Evolutionary conservation across 768 basidiomycete genomes (phyloP).

Genomic region (Pisolithus albus): DNA sequence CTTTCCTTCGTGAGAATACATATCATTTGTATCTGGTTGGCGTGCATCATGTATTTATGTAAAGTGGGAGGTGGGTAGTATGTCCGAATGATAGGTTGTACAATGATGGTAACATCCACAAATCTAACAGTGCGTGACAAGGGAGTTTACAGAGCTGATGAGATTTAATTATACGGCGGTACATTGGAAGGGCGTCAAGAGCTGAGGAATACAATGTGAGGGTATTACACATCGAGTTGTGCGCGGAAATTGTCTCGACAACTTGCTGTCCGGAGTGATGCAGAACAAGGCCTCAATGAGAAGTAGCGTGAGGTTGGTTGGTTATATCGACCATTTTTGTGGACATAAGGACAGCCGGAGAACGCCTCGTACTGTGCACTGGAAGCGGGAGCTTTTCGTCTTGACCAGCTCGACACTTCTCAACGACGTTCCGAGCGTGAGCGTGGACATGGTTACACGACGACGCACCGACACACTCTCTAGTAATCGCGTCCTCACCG

Average conservation of each 20-base stretch:
- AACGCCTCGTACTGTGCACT: constrained; percentile 5
- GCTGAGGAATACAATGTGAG: too few species aligned
- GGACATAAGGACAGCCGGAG: constrained; percentile 6
- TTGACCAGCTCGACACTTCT: constrained; percentile 27
- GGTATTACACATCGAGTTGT: constrained; percentile 8
- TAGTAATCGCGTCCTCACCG: constrained; percentile 19
- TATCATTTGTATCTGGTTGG: too few species aligned
- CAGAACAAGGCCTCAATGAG: constrained; percentile 35
- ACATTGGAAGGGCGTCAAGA: too few species aligned
- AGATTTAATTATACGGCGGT: too few species aligned
- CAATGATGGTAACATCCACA: too few species aligned
- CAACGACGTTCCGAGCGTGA: constrained; percentile 69
- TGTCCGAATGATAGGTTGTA: too few species aligned
- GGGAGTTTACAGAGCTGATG: too few species aligned
- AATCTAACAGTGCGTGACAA: too few species aligned
- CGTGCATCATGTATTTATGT: too few species aligned
- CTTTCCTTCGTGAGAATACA: too few species aligned
- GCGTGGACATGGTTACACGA: constrained; percentile 37
- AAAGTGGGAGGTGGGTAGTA: too few species aligned
- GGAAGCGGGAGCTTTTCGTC: constrained; percentile 14
- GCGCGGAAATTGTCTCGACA: constrained; percentile 22
- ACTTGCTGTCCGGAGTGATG: constrained; percentile 32
- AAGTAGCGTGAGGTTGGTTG: constrained; percentile 16
- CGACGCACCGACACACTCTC: constrained; percentile 37
- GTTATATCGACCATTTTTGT: constrained; percentile 23